A percentile compares a stretch with the other conserved stretches of the same genome.
These are phyloP conservation scores for Daldinia sp. DNA, from an alignment of 2,329 filamentous ascomycete species.

Conservation along the genomic window DNA sequence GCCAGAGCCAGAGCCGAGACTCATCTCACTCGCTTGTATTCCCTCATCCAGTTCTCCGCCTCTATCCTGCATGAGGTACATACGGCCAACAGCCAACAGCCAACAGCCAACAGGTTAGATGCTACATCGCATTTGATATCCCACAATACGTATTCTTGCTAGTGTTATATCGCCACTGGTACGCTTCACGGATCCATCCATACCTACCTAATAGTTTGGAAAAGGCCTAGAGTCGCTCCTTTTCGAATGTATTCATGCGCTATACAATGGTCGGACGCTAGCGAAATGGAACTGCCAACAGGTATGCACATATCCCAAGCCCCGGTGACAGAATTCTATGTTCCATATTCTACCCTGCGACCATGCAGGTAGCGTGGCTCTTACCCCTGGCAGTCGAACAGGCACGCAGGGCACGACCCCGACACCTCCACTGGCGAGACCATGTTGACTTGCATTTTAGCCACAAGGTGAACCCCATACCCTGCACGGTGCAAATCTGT, in stretches of 20 bases:
- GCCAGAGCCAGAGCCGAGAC: constrained; percentile 20
- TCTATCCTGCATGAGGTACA: constrained; percentile 23
- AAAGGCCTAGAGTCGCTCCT: background rate
- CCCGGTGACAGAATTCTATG: constrained; percentile 15
- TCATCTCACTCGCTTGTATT: constrained; percentile 10
- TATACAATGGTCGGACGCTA: background rate
- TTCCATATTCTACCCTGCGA: constrained; percentile 15
- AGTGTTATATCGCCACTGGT: background rate
- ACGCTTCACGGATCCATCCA: background rate
- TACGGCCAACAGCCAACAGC: constrained; percentile 3
- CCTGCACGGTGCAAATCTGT: constrained; percentile 30
- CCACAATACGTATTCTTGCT: constrained; percentile 3
- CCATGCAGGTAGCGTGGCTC: constrained; percentile 31
- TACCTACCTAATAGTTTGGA: background rate
- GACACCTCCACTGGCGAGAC: constrained; percentile 25
- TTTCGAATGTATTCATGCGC: background rate
- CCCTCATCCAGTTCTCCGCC: constrained; percentile 20
- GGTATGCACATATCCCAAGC: constrained; percentile 9
- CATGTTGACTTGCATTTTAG: constrained; percentile 39
- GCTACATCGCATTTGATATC: constrained; percentile 7
- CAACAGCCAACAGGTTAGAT: constrained; percentile 2
- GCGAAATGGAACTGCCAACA: background rate
- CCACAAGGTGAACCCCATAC: constrained; percentile 32
- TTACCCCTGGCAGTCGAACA: constrained; percentile 32
- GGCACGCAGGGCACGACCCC: constrained; percentile 6